A percentile compares a stretch with the other conserved stretches of the same genome.
Evolutionary conservation across 2,329 filamentous ascomycete genomes (phyloP).

Genomic region (Colletotrichum sp.): DNA sequence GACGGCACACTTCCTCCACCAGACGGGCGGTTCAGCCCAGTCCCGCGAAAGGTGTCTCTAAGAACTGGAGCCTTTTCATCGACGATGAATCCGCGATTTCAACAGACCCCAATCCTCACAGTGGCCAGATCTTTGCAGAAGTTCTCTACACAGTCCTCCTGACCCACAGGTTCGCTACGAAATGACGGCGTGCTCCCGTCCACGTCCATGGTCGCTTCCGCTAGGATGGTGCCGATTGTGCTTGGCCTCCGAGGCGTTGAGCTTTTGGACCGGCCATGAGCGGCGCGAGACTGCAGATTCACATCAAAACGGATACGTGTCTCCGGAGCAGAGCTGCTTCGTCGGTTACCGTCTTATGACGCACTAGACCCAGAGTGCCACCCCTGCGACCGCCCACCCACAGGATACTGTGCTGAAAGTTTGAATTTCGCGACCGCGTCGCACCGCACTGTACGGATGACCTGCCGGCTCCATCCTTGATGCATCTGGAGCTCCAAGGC

Average conservation of each 20-base stretch:
- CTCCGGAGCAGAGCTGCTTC: neutral
- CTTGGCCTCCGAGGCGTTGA: neutral
- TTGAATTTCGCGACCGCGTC: neutral
- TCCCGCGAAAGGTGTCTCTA: neutral
- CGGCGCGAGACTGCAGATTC: neutral
- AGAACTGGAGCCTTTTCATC: neutral
- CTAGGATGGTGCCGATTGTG: neutral
- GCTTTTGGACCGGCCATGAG: neutral
- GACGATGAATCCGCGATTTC: neutral
- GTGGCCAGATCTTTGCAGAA: neutral
- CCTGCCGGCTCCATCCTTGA: neutral
- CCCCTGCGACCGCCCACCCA: neutral
- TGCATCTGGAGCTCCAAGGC: neutral
- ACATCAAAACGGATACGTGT: neutral
- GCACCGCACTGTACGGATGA: neutral
- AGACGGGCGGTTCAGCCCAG: neutral
- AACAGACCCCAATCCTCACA: neutral
- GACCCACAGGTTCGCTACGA: neutral
- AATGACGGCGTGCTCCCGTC: neutral
- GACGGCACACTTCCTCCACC: neutral
- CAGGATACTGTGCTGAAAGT: constrained; percentile 6
- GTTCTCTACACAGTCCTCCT: neutral
- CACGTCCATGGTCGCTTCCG: neutral
- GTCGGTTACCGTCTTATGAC: constrained; percentile 18
- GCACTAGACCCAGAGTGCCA: constrained; percentile 7